Evolutionary conservation across 768 basidiomycete genomes (phyloP).

Genomic region (Termitomyces sp.): DNA sequence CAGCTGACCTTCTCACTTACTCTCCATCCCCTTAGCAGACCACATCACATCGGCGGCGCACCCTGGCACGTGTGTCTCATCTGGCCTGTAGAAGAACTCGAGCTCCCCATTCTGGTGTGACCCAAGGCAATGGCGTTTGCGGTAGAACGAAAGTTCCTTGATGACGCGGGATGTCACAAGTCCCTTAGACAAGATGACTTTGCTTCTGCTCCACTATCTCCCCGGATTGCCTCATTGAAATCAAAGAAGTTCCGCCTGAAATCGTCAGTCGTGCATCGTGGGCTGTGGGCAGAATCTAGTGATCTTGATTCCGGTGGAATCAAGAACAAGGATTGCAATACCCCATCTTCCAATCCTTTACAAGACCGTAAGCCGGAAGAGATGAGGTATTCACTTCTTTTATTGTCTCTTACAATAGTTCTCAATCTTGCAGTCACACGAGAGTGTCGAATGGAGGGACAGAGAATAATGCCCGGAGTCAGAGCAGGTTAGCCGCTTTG

Average conservation of each 20-base stretch:
- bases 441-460: not conserved
- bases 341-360: not conserved
- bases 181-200: slow-evolving; percentile 15
- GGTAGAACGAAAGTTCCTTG: slow-evolving; percentile 11
- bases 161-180: slow-evolving; percentile 16
- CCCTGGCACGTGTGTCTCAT: not conserved
- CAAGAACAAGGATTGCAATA: slow-evolving; percentile 8
- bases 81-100: not conserved
- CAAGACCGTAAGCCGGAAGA: not conserved
- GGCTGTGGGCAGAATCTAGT: slow-evolving; percentile 6
- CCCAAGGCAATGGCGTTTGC: not conserved
- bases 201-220: slow-evolving; percentile 16
- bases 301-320: slow-evolving; percentile 1
- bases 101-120: not conserved
- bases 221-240: slow-evolving; percentile 19
- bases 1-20: not conserved
- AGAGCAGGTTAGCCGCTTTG: slow-evolving; percentile 3
- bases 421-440: not conserved
- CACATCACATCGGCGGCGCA: not conserved
- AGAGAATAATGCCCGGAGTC: not conserved
- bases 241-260: slow-evolving; percentile 8
- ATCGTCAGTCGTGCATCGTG: slow-evolving; percentile 16
- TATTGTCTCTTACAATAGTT: not conserved
- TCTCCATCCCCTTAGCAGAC: not conserved
- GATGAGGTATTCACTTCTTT: slow-evolving; percentile 6